These are phyloP conservation scores for Tolypocladium amazonense DNA, from an alignment of 2,329 filamentous ascomycete species.

Conservation along the genomic window DNA sequence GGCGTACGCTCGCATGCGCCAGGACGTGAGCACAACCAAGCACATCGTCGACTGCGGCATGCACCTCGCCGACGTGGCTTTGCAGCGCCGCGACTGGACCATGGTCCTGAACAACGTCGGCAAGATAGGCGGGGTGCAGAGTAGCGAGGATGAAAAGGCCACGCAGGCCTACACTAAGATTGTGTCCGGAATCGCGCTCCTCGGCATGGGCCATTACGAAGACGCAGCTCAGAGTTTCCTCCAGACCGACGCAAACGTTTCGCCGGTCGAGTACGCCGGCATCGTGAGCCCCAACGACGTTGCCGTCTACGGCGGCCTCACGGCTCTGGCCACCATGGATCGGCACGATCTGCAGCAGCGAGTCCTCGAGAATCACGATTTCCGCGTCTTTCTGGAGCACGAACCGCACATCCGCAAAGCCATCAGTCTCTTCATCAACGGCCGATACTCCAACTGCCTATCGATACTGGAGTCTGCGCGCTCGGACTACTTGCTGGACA, in stretches of 20 bases:
- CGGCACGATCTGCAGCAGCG: constrained; percentile 60
- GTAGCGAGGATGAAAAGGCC: constrained; percentile 33
- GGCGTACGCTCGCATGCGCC: constrained; percentile 76
- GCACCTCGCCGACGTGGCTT: constrained; percentile 63
- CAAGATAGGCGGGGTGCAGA: constrained; percentile 50
- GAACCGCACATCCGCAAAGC: constrained; percentile 92
- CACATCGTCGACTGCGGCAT: constrained; percentile 77
- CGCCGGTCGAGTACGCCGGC: constrained; percentile 51
- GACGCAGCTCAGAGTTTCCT: constrained; percentile 68
- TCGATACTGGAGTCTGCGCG: constrained; percentile 72
- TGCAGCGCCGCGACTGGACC: constrained; percentile 71
- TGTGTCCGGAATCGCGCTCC: constrained; percentile 37
- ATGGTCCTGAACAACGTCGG: constrained; percentile 47
- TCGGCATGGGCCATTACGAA: constrained; percentile 34
- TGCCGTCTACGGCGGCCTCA: constrained; percentile 82
- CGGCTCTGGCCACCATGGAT: constrained; percentile 83
- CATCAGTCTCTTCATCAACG: constrained; percentile 78
- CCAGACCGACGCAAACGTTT: constrained; percentile 39
- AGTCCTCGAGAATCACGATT: constrained; percentile 71
- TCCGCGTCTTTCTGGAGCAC: constrained; percentile 80
- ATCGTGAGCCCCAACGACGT: constrained; percentile 78
- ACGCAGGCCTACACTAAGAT: constrained; percentile 40
- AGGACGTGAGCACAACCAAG: constrained; percentile 73
- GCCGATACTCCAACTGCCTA: constrained; percentile 79
- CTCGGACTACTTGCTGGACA: constrained; percentile 79